Conservation (phyloP, 2,329 filamentous ascomycete species). For the Aspergillus awamori region DNA sequence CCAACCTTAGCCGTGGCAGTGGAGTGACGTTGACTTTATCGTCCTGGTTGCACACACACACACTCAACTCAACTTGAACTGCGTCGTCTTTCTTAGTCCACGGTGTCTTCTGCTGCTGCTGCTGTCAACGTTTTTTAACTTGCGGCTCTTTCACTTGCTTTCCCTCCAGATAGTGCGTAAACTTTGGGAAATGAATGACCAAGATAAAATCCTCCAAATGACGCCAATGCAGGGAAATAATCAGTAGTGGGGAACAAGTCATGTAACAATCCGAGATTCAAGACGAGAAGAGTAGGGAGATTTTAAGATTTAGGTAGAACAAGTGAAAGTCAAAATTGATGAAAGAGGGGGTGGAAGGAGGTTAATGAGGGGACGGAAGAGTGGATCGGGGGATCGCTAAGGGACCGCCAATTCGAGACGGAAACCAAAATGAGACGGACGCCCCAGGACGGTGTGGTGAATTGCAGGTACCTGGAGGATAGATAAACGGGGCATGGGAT, state of each 20-base stretch:
- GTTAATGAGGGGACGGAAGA: background rate
- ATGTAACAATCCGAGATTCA: conserved; percentile 2
- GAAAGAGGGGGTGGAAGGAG: background rate
- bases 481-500: background rate
- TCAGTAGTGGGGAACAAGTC: background rate
- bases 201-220: background rate
- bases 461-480: conserved; percentile 10
- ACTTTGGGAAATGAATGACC: background rate
- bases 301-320: background rate
- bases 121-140: background rate
- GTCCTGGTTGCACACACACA: background rate
- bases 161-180: background rate
- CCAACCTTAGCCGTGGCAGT: conserved; percentile 20
- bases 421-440: conserved; percentile 2
- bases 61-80: background rate
- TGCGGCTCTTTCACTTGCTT: background rate
- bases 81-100: background rate
- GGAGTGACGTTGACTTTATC: conserved; percentile 20
- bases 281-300: background rate
- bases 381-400: conserved; percentile 7
- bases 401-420: background rate
- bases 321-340: conserved; percentile 4
- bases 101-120: background rate
- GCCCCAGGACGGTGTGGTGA: background rate
- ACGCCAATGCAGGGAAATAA: background rate